Base-by-base conservation (phyloP, 2,329 filamentous ascomycete species). In the Talaromyces sp. region DNA sequence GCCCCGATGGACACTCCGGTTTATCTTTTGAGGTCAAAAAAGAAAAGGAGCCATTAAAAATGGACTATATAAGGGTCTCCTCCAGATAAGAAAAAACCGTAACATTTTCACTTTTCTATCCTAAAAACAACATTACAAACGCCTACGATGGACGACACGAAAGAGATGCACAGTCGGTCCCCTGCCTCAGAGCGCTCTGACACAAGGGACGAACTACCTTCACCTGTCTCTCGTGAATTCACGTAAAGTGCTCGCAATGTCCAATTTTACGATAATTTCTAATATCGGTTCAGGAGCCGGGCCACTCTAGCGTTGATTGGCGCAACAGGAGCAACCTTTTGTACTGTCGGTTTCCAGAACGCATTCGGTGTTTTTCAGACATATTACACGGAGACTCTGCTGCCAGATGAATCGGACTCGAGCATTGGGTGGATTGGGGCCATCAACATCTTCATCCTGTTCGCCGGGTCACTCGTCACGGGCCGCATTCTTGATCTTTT, bases 301-400 rank as follows among this genome's bases (percentile, higher is more conserved):
- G 66, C 71, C 54, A 68, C 66, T 46, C 59, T 74, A 7, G 62
- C 67, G 2, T 62, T 76, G 14, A 19, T 68, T 10, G 74, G 74
- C 1, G 67, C 72, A 4, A 69, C 66, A 7, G 63, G 67, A 1
- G 66, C 66, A 9, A 48, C 70, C 0, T 76, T 76, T 58, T 75
- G 74, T 61, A 73, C 72, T 0, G 71, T 75, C 1, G 74, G 74
- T 0, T 76, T 76, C 43, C 58, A 74, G 27, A 75, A 75, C 61
- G 69, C 73, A 0, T 76, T 75, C 43, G 72, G 72, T 3, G 61
- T 75, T 0, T 75, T 75, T 55, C 60, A 75, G 60, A 67, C 69
- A 29, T 73, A 73, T 61, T 75, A 75, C 46, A 56, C 62, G 2
- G 57, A 61, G 11, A 57, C 64, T 1, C 64, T 72, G 26, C 63